Evolutionary conservation across 768 basidiomycete species (phyloP).

Genomic region (Scleroderma citrinum): DNA sequence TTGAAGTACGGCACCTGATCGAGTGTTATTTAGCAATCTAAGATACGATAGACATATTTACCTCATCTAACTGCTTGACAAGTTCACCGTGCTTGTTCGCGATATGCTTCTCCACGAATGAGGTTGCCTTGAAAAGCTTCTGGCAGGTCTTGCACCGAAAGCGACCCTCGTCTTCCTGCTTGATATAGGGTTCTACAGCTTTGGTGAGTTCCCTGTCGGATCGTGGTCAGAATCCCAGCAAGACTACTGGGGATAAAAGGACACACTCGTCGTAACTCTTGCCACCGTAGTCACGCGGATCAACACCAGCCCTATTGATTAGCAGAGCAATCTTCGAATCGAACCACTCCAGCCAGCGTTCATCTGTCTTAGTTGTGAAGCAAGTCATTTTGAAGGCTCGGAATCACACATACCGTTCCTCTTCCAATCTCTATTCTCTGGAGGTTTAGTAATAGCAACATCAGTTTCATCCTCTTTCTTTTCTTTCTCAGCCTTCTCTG

Average conservation of each 20-base stretch:
- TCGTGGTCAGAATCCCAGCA: slow-evolving; percentile 12
- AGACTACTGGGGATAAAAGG: slow-evolving; percentile 12
- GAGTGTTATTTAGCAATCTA: slow-evolving; percentile 12
- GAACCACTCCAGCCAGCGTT: slow-evolving; percentile 85
- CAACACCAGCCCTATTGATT: slow-evolving; percentile 71
- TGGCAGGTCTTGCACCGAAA: slow-evolving; percentile 95
- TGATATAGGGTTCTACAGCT: slow-evolving; percentile 73
- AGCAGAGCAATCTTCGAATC: slow-evolving; percentile 82
- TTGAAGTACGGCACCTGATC: slow-evolving; percentile 83
- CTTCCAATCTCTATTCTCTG: slow-evolving; percentile 48
- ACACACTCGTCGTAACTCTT: slow-evolving; percentile 86
- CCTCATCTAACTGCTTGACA: slow-evolving; percentile 79
- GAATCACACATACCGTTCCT: slow-evolving; percentile 52
- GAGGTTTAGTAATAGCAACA: slow-evolving; percentile 24
- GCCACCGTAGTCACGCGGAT: slow-evolving; percentile 84
- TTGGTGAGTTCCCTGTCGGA: slow-evolving; percentile 69
- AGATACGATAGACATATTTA: slow-evolving; percentile 32
- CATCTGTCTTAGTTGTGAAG: slow-evolving; percentile 44
- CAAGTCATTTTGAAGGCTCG: slow-evolving; percentile 1
- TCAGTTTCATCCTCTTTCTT: slow-evolving; percentile 39
- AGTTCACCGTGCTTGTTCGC: slow-evolving; percentile 90
- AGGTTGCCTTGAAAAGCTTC: slow-evolving; percentile 95
- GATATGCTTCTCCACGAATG: slow-evolving; percentile 97
- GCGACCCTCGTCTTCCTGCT: slow-evolving; percentile 95
- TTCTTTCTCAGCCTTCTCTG: slow-evolving; percentile 40